A percentile compares a stretch with the other conserved stretches of the same genome.
Evolutionary conservation across 139 green algal species (phyloP).

Genomic region (Tetradesmus lagerheimii): DNA sequence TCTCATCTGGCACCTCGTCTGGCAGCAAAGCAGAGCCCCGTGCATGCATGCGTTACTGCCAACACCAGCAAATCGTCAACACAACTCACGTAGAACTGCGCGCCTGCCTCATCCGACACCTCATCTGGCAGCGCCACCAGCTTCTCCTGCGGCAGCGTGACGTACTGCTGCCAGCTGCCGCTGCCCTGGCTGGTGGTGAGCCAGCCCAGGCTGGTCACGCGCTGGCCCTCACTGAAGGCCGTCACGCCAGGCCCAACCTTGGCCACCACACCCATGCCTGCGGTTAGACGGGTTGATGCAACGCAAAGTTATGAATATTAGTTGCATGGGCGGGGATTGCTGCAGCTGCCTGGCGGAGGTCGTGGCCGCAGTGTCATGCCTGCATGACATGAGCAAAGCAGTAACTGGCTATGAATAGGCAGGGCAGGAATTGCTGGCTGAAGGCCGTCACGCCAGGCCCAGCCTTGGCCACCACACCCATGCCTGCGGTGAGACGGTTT

Average conservation of each 20-base stretch:
- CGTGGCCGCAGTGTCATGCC: too few relatives aligned
- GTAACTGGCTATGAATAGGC: too few relatives aligned
- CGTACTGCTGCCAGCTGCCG: conserved; percentile 41
- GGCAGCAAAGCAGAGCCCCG: not conserved
- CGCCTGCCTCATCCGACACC: conserved; percentile 38
- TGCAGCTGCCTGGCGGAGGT: too few relatives aligned
- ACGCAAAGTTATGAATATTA: not conserved
- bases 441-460: conserved; percentile 21
- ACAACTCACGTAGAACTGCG: conserved; percentile 41
- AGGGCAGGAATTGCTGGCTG: too few relatives aligned
- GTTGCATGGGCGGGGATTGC: too few relatives aligned
- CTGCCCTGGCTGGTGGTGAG: not conserved
- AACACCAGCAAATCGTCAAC: too few relatives aligned
- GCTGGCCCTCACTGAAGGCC: conserved; percentile 37
- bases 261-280: conserved; percentile 39
- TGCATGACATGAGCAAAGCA: too few relatives aligned
- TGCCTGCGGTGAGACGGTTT: not conserved
- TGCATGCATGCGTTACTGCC: not conserved
- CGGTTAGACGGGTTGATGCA: not conserved
- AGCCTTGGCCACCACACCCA: conserved; percentile 38
- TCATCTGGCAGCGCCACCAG: conserved; percentile 37
- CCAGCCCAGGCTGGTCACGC: conserved; percentile 42
- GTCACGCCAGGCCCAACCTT: conserved; percentile 35
- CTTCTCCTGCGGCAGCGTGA: conserved; percentile 33
- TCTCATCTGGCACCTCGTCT: conserved; percentile 30